A percentile compares a stretch with the other conserved stretches of the same genome.
Evolutionary conservation across 169 alveolate species (phyloP).

Genomic region (Cryptosporidium xiaoi): DNA sequence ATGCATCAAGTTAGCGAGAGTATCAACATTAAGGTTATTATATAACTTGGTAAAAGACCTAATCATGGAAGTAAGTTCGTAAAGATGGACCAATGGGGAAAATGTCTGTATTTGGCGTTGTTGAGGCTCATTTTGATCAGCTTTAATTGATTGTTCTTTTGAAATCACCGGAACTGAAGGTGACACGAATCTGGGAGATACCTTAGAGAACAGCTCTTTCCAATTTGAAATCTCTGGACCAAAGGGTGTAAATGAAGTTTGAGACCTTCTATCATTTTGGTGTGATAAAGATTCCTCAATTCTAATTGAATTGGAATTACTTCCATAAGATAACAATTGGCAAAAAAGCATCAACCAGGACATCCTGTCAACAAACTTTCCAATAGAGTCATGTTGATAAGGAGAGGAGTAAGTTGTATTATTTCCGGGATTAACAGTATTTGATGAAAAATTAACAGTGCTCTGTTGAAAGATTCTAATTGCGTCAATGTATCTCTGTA

Average conservation of each 20-base stretch:
- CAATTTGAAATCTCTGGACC: constrained; percentile 61
- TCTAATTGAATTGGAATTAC: constrained; percentile 40
- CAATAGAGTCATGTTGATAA: constrained; percentile 69
- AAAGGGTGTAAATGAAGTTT: constrained; percentile 22
- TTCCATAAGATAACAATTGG: constrained; percentile 67
- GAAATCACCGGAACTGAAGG: constrained; percentile 27
- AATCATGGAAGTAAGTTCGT: constrained; percentile 62
- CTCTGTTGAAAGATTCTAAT: constrained; percentile 71
- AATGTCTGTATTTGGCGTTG: constrained; percentile 60
- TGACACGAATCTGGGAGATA: constrained; percentile 67
- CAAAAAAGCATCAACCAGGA: constrained; percentile 72
- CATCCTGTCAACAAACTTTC: constrained; percentile 73
- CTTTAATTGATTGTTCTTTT: constrained; percentile 11
- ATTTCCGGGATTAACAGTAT: constrained; percentile 7
- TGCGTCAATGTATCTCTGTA: constrained; percentile 71
- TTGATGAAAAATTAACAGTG: constrained; percentile 61
- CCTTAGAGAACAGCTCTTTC: constrained; percentile 63
- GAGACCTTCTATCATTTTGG: constrained; percentile 47
- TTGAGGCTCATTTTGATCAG: constrained; percentile 55
- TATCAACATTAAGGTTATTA: constrained; percentile 61
- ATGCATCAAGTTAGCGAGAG: constrained; percentile 67
- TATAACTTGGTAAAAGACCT: constrained; percentile 70
- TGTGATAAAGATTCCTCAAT: constrained; percentile 70
- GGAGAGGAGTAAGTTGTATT: constrained; percentile 24
- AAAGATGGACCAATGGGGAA: constrained; percentile 47